Conservation (phyloP, 495 filamentous ascomycete genomes). For the Aspergillus indologenus region DNA sequence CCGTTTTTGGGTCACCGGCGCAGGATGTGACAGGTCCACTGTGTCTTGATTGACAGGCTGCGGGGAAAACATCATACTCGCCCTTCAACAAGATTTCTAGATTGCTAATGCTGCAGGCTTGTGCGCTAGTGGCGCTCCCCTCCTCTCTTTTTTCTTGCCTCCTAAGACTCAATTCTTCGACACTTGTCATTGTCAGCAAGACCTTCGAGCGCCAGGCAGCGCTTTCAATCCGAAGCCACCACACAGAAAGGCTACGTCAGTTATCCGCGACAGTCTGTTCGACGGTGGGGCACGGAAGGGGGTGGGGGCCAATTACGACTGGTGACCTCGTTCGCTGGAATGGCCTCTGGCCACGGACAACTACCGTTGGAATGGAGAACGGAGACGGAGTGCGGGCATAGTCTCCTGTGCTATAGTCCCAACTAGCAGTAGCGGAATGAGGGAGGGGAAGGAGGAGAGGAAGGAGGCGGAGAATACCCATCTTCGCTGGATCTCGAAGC, state of each 20-base stretch:
- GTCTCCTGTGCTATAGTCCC: background rate
- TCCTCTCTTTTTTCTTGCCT: background rate
- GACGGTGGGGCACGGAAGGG: background rate
- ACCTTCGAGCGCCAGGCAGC: background rate
- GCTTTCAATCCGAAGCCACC: background rate
- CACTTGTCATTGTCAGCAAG: background rate
- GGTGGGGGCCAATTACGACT: background rate
- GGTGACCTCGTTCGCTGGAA: background rate
- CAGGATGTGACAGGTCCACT: background rate
- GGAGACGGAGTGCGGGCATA: background rate
- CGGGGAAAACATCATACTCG: background rate
- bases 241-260: background rate
- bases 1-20: background rate
- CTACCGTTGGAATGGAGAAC: background rate
- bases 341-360: conserved; percentile 6
- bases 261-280: background rate
- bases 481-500: background rate
- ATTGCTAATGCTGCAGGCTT: background rate
- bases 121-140: background rate
- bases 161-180: background rate
- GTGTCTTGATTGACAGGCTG: background rate
- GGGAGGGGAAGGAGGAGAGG: background rate
- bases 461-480: background rate
- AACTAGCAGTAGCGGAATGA: background rate
- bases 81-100: background rate